Percentiles rank a stretch among this genome's conserved stretches.
Conservation (phyloP, 2,329 filamentous ascomycete genomes). For the Ceratocystiopsis minuta region DNA sequence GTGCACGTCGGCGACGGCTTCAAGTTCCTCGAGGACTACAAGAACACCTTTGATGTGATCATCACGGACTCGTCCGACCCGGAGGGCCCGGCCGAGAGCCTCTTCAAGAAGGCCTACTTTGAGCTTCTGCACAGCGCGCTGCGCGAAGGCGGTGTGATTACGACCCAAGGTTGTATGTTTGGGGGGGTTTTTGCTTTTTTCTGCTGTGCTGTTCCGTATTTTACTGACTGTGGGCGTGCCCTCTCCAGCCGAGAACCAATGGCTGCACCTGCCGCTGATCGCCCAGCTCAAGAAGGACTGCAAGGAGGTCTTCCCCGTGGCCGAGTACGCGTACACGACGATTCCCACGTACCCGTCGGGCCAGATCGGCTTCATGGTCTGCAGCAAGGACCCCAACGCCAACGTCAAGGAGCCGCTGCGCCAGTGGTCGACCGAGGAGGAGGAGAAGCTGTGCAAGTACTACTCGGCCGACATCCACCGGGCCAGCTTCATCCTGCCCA, state of each 20-base stretch:
- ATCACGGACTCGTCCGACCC: constrained; percentile 98
- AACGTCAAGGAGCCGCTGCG: constrained; percentile 76
- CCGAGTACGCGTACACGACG: constrained; percentile 97
- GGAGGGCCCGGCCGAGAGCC: constrained; percentile 83
- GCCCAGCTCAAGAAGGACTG: constrained; percentile 90
- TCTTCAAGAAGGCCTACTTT: constrained; percentile 99
- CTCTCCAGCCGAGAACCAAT: constrained; percentile 81
- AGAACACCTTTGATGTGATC: constrained; percentile 97
- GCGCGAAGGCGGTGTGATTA: constrained; percentile 90
- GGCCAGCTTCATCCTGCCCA: constrained; percentile 83
- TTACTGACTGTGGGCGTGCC: no score
- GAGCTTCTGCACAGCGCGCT: constrained; percentile 80
- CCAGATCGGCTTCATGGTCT: constrained; percentile 99
- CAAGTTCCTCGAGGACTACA: constrained; percentile 93
- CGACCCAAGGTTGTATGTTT: constrained; percentile 99
- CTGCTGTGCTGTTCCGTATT: constrained; percentile 3
- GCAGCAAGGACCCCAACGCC: constrained; percentile 77
- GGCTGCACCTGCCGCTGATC: constrained; percentile 92
- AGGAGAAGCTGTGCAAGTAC: constrained; percentile 85
- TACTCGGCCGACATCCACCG: constrained; percentile 96
- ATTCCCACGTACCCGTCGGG: constrained; percentile 98
- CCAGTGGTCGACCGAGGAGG: constrained; percentile 67
- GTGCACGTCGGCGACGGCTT: constrained; percentile 93
- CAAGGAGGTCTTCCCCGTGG: constrained; percentile 91
- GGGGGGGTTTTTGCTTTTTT: constrained; percentile 15